Conservation (phyloP, 352 stramenopile genomes). For the Phytopythium litorale region DNA sequence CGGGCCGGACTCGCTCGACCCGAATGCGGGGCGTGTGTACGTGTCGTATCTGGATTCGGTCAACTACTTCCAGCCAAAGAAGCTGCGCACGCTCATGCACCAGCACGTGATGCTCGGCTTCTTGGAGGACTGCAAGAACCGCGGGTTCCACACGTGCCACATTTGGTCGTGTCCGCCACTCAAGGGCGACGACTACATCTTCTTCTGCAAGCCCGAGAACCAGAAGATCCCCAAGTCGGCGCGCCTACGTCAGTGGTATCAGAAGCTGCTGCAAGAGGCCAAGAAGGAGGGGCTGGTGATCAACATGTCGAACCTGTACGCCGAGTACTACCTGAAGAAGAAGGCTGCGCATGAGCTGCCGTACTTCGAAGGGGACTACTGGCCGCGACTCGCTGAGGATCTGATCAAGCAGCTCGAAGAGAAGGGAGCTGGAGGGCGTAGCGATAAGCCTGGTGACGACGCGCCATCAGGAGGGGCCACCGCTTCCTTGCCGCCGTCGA, state of each 20-base stretch:
- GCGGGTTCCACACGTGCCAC: conserved; percentile 82
- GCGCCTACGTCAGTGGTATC: conserved; percentile 84
- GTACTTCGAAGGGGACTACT: conserved; percentile 99
- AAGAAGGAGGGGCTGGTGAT: conserved; percentile 79
- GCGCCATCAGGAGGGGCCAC: conserved; percentile 9
- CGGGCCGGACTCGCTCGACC: conserved; percentile 57
- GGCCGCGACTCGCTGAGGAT: conserved; percentile 97
- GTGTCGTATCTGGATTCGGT: conserved; percentile 89
- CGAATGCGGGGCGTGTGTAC: conserved; percentile 82
- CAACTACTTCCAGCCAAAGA: conserved; percentile 89
- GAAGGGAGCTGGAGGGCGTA: conserved; percentile 54
- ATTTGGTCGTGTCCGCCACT: conserved; percentile 90
- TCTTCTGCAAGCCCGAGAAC: conserved; percentile 89
- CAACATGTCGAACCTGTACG: conserved; percentile 83
- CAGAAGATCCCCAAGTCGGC: conserved; percentile 89
- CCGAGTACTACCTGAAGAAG: conserved; percentile 88
- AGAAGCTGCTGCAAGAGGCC: conserved; percentile 74
- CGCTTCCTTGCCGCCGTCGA: neutral
- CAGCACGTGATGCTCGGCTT: conserved; percentile 89
- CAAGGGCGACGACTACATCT: conserved; percentile 89
- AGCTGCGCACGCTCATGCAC: conserved; percentile 84
- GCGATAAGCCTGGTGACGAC: conserved; percentile 17
- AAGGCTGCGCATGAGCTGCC: conserved; percentile 89
- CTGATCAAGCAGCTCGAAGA: conserved; percentile 98
- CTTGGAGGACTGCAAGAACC: conserved; percentile 84